Percentiles rank a stretch among this genome's conserved stretches.
Evolutionary conservation across 2,329 filamentous ascomycete genomes (phyloP).

Genomic region (Penicillium paneum): DNA sequence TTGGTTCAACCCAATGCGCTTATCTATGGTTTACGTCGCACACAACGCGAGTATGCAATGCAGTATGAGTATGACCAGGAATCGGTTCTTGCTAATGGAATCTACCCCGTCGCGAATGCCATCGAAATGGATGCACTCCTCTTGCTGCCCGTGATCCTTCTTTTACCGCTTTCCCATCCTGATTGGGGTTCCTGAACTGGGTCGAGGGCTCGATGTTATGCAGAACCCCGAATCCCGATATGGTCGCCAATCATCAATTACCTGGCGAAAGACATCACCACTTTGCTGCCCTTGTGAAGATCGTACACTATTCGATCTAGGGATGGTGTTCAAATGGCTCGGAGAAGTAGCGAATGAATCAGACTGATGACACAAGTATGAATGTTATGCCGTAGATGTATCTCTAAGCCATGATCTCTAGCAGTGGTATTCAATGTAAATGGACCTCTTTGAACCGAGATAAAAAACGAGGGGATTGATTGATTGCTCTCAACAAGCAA

Average conservation of each 20-base stretch:
- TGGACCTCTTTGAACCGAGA: not conserved
- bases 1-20: conserved; percentile 1
- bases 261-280: not conserved
- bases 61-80: not conserved
- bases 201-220: not conserved
- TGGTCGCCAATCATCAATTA: not conserved
- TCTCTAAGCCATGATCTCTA: not conserved
- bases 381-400: not conserved
- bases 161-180: not conserved
- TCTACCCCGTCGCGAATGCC: not conserved
- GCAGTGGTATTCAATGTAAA: not conserved
- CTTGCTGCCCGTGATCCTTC: not conserved
- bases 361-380: not conserved
- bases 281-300: not conserved
- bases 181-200: not conserved
- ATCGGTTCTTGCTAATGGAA: conserved; percentile 1
- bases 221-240: not conserved
- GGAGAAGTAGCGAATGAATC: not conserved
- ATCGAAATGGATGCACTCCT: not conserved
- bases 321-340: not conserved
- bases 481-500: not conserved
- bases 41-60: not conserved
- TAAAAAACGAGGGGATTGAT: not conserved
- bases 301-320: not conserved
- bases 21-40: not conserved